Base-by-base conservation (phyloP, 176 grass and related monocot species). In the Elymus sibiricus region DNA sequence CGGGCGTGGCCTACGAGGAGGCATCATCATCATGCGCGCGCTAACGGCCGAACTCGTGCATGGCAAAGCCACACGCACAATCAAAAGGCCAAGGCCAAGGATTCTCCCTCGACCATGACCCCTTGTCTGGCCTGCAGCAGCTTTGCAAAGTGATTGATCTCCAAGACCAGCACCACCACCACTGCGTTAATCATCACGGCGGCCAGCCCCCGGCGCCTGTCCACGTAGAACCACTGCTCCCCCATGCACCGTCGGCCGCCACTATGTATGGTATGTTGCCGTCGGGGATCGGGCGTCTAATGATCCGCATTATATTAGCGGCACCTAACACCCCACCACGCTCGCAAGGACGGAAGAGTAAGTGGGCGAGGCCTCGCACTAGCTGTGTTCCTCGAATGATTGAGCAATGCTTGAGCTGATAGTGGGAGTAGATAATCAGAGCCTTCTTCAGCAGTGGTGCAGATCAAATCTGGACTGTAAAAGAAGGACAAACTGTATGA, bases 31-130 rank as follows among this genome's bases (percentile, higher is more conserved):
- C 72, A 75, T 31, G 43, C 25, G 47, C 61, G 76, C 61, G 81
- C 89, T 85, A 88, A 91, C 86, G 63, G 82, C 53, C 63, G 32
- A 58, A 82, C 82, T 85, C 82, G 82, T 88, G 89, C 85, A 76
- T 81, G 90, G 86, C 64, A 31, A 86, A 83, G 79, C 4, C 38
- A 1, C 11, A 5, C 72, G 47, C 72, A 76, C 37, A 51, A 76
- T 10, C 8, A 78, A 83, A 53, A 43, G 56, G 32, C 4, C 11
- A 10, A 1, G 44, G 49, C 49, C 49, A 53, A 19, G 49, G 82
- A 88, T 88, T 88, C 86, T 71, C 77, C 81, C 27, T 76, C 74
- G 32, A 53, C 40, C 25, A 29, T 75, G 0, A 53, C 26, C 8
- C 42, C 26, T 16, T 24, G n/a, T n/a, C n/a, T 47, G 19, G 8